A percentile compares a stretch with the other conserved stretches of the same genome.
phyloP scores from a whole-genome alignment of 176 grass and related monocot species.

The Echinochloa phyllopogon region DNA sequence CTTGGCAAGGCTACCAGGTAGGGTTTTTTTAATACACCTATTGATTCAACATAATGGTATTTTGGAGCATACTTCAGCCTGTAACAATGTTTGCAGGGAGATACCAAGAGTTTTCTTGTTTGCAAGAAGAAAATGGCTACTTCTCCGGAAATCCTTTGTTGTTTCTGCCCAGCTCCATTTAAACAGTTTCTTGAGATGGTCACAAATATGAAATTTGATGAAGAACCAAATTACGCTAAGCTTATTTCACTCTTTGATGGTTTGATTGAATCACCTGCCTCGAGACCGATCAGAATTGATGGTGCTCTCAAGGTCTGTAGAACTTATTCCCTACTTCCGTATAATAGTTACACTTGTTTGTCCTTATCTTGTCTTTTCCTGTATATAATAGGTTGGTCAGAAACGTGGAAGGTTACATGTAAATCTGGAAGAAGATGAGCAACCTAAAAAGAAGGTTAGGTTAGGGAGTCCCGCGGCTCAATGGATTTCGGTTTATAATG shows the following conservation, averaged over 20 bases:
- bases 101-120: slow-evolving; percentile 95
- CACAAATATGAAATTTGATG: slow-evolving; percentile 94
- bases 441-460: slow-evolving; percentile 93
- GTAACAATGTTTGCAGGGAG: slow-evolving; percentile 71
- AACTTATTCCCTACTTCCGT: slow-evolving; percentile 15
- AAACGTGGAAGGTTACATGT: slow-evolving; percentile 77
- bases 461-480: slow-evolving; percentile 80
- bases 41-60: slow-evolving; percentile 23
- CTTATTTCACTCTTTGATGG: slow-evolving; percentile 87
- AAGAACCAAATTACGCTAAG: slow-evolving; percentile 93
- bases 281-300: slow-evolving; percentile 93
- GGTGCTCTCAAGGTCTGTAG: slow-evolving; percentile 84
- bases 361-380: slow-evolving; percentile 13
- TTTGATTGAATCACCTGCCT: slow-evolving; percentile 71
- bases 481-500: slow-evolving; percentile 98
- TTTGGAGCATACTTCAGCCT: not conserved
- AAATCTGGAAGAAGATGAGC: slow-evolving; percentile 90
- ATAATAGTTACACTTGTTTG: slow-evolving; percentile 39
- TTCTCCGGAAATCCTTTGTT: slow-evolving; percentile 76
- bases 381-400: slow-evolving; percentile 82
- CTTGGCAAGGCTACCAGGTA: slow-evolving; percentile 99
- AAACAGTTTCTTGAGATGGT: slow-evolving; percentile 92
- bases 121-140: slow-evolving; percentile 97
- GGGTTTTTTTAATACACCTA: slow-evolving; percentile 24
- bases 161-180: slow-evolving; percentile 87